Evolutionary conservation across 495 filamentous ascomycete genomes (phyloP), one percentile per base, ranked within the genome.

Genomic region (Daldinia childiae): DNA sequence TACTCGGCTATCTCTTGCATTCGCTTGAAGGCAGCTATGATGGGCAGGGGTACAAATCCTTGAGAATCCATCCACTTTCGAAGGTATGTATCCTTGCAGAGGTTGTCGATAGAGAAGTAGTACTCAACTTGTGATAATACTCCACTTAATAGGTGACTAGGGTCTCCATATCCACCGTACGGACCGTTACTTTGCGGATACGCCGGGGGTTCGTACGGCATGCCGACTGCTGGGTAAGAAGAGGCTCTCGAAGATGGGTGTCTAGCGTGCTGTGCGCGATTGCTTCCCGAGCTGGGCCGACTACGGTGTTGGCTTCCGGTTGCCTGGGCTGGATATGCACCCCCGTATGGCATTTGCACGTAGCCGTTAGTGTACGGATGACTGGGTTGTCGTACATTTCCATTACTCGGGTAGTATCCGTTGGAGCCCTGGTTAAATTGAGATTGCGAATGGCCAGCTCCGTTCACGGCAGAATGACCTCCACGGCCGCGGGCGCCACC

Each of bases 61-160:
- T 97, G 90, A 2, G 89, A 91, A 76, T 99, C 95, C 96, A 99
- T 98, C 59, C 93, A 90, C 67, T 88, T 89, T 32, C 95, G 90
- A 30, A 99, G 86, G 79, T 89, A 98, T 72, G 90, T 86, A 74
- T 99, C 95, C 80, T 97, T 98, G 87, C 92, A 95, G 62, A 98
- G 87, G 78, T 98, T 98, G 71, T 98, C 93, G 8, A 97, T 86
- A 0, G 94, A 98, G 81, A 99, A 95, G 79, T 98, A 99, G 81
- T 98, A 98, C 73, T 96, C 92, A 80, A 98, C 81, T 79, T 98
- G 94, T 61, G 56, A 60, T 43, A 75, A 88, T 84, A 56, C 61
- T 27, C 60, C 67, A 48, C 48, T 59, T 27, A 90, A 81, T 15
- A 91, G 71, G 15, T 84, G 80, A 62, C 81, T 85, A 9, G 83